Evolutionary conservation across 2,329 filamentous ascomycete species (phyloP), one percentile per base, ranked within the genome.

Genomic region (Phyllosticta citribraziliensis): DNA sequence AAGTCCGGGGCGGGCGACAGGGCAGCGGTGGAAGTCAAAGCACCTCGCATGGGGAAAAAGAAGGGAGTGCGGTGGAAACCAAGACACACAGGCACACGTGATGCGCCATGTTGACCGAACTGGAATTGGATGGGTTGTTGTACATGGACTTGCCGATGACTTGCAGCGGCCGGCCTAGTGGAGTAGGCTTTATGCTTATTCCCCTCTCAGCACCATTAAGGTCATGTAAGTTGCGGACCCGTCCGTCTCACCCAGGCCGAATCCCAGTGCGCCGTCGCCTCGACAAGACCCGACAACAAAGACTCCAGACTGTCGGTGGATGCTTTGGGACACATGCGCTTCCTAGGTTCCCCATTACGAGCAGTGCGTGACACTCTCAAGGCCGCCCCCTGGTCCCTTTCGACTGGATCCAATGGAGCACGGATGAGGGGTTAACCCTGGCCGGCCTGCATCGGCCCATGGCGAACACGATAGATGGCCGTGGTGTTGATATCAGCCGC

Each of bases 1-100:
- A 19, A 30, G 52, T 25, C 52, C 25, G 58, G 58, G 52, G 58
- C 52, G 33, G 56, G 51, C 52, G 27, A 30, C 27, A 30, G 27
- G 27, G 27, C 8, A 60, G 58, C 52, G 40, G 14, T n/a, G 1
- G 17, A 5, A 47, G 17, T 3, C n/a, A n/a, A 47, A n/a, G 40
- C n/a, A n/a, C 40, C 12, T 47, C n/a, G 10, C 17, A 24, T 35
- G 58, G 52, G 33, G 58, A 52, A 51, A 52, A 55, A 56, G 55
- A 33, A 40, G 33, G 55, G 24, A 40, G 33, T 52, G n/a, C 27
- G 25, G 27, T 51, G 35, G 58, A 56, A 60, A 40, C 17, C 22
- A 58, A 33, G 40, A 14, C 53, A 60, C 58, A 30, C 58, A 30
- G 19, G 11, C 24, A 54, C 58, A 60, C 58, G 58, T 60, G 53